Conservation (phyloP, 2,329 filamentous ascomycete species). For the Colletotrichum nymphaeae region DNA sequence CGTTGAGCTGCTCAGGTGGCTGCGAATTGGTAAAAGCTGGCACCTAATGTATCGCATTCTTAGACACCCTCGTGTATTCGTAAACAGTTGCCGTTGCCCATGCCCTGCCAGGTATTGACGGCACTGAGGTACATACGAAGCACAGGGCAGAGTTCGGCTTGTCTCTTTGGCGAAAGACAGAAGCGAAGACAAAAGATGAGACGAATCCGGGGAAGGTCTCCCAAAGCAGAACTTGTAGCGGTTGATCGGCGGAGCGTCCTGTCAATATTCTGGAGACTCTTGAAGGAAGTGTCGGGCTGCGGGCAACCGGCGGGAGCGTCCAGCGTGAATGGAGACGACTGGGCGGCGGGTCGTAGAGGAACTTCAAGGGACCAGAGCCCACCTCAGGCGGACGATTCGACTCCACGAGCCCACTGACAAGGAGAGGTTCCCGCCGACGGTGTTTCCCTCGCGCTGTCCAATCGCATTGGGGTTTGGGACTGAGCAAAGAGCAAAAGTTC, state of each 20-base stretch:
- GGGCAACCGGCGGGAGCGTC: neutral
- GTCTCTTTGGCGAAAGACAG: neutral
- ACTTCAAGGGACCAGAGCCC: slow-evolving; percentile 19
- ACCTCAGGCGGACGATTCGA: neutral
- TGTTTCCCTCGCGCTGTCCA: neutral
- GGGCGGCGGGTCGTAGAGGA: slow-evolving; percentile 2
- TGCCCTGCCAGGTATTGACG: neutral
- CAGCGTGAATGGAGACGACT: neutral
- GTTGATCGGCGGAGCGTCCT: slow-evolving; percentile 31
- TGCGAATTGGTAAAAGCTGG: neutral
- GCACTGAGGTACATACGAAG: neutral
- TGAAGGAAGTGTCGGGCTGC: neutral
- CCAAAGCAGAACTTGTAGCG: slow-evolving; percentile 6
- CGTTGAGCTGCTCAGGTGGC: neutral
- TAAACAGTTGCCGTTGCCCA: neutral
- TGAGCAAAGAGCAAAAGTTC: neutral
- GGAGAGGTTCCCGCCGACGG: neutral
- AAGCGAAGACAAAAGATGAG: neutral
- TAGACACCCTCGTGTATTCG: neutral
- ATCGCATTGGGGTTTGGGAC: neutral
- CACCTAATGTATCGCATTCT: neutral
- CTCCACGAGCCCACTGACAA: neutral
- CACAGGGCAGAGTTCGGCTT: neutral
- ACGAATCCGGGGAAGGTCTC: slow-evolving; percentile 27
- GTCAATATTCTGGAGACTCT: slow-evolving; percentile 1